A percentile compares a stretch with the other conserved stretches of the same genome.
Conservation (phyloP, 257 asterid genomes). For the Nicotiana noctiflora region DNA sequence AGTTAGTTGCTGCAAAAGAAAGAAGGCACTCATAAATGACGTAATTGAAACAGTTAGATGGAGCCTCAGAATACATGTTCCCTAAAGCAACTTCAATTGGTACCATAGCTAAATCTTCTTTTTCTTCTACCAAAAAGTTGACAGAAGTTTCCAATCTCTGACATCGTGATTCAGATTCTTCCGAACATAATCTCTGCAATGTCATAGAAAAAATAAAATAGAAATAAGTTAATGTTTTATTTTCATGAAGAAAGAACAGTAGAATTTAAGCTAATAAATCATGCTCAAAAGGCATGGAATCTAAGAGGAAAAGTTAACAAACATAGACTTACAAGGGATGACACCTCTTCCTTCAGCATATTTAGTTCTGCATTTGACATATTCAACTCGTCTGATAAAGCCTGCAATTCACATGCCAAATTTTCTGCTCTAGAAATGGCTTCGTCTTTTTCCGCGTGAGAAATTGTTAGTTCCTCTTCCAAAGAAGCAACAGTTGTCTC, state of each 20-base stretch:
- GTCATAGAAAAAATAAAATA: conserved; percentile 15
- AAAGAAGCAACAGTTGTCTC: conserved; percentile 72
- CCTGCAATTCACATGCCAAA: conserved; percentile 57
- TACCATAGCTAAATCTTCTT: conserved; percentile 84
- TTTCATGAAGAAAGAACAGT: conserved; percentile 4
- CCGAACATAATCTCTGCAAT: conserved; percentile 52
- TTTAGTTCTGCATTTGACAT: conserved; percentile 47
- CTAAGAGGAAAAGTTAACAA: background rate
- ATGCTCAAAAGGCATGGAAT: background rate
- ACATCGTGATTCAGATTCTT: conserved; percentile 39
- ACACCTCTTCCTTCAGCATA: conserved; percentile 55
- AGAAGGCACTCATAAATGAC: conserved; percentile 12
- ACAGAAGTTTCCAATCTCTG: conserved; percentile 42
- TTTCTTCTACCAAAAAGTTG: conserved; percentile 49
- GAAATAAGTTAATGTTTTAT: background rate
- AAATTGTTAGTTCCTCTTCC: conserved; percentile 55
- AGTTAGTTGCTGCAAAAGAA: conserved; percentile 61
- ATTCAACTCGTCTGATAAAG: conserved; percentile 47
- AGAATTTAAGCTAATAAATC: conserved; percentile 8
- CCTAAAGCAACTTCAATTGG: background rate
- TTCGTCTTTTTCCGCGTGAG: conserved; percentile 47
- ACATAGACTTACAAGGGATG: conserved; percentile 53
- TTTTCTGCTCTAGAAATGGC: conserved; percentile 55
- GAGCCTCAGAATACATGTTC: conserved; percentile 5
- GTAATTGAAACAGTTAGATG: conserved; percentile 5